Evolutionary conservation across 495 filamentous ascomycete species (phyloP), one percentile per base, ranked within the genome.

Genomic region (Amniculicola lignicola): DNA sequence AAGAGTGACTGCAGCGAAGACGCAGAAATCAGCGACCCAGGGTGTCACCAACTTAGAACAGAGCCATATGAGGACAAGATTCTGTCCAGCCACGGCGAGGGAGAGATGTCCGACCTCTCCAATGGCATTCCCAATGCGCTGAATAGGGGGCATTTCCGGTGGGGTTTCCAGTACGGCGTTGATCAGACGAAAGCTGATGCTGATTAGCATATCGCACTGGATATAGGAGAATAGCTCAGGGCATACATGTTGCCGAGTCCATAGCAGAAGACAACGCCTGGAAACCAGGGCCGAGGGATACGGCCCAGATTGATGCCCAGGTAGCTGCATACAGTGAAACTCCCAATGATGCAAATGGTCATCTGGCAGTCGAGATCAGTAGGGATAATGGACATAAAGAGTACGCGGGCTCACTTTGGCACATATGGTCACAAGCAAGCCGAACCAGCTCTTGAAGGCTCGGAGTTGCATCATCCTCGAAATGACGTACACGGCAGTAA

Each of bases 71-170:
- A 89, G 70, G 18, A 75, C 35, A 11, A 86, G 68, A 56, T 87
- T 85, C 55, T 86, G 81, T 4, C 68, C 67, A 9, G 81, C 75
- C 22, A 77, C 80, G 27, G 79, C 79, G 2, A 83, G 70, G 10
- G 82, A 83, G 41, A 87, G 68, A 64, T 84, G 81, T 10, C 84
- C 85, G 22, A 84, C 83, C 36, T 84, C 74, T 16, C 86, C 86
- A 47, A 88, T 77, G 11, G 85, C 85, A 42, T 81, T 74, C 3
- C 82, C 79, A 35, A 88, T 83, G 46, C 86, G 76, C 42, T 69
- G 70, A 40, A 77, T 75, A 15, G 80, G 81, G 39, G 75, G 77
- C 55, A 81, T 74, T 57, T 82, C 77, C 0, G 83, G 77, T 10
- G 84, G 82, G 1, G 81, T 84, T 46, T 79, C 70, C 27, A 87